Evolutionary conservation across 495 filamentous ascomycete genomes (phyloP), one percentile per base, ranked within the genome.

Genomic region (Aspergillus coremiiformis): DNA sequence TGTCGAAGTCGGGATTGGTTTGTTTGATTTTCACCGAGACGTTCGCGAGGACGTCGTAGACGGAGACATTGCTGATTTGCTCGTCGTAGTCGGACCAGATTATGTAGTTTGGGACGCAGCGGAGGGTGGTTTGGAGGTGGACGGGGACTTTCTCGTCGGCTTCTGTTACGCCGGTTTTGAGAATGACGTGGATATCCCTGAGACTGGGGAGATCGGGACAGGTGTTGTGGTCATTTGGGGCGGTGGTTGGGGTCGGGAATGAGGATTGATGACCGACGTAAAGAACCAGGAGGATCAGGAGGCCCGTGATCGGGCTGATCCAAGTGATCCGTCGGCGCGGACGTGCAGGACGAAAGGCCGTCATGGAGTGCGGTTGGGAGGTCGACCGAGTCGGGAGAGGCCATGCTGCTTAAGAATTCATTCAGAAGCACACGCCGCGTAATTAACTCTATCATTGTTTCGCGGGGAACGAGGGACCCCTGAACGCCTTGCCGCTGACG

Each of bases 111-210:
- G 69, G 66, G 23, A 78, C 62, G 58, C 71, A 76, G 47, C 68
- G 67, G 5, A 75, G 64, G 11, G 74, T 74, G 24, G 75, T 75
- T 33, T 64, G 47, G 35, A 76, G 49, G 50, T 78, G 73, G 12
- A 73, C 61, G 17, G 71, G 70, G 5, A 73, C 58, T 62, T 75
- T 76, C 15, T 66, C 55, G 44, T 63, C 60, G 0, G 67, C 55
- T 61, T 76, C 75, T n/a, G 70, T 74, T 32, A 75, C 72, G 55
- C 75, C 71, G 0, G 73, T 78, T 54, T 78, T 77, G 2, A 78
- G 57, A 11, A 76, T 56, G 5, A 78, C 66, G 9, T 74, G 64
- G 24, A 77, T 49, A 37, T 72, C 58, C 9, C 71, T 64, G 21
- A 73, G 59, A 15, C 62, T 67, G 1, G 64, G 61, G 9, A 66